phyloP scores from a whole-genome alignment of 148 eudicot genomes.

The Dianthus caryophyllus region DNA sequence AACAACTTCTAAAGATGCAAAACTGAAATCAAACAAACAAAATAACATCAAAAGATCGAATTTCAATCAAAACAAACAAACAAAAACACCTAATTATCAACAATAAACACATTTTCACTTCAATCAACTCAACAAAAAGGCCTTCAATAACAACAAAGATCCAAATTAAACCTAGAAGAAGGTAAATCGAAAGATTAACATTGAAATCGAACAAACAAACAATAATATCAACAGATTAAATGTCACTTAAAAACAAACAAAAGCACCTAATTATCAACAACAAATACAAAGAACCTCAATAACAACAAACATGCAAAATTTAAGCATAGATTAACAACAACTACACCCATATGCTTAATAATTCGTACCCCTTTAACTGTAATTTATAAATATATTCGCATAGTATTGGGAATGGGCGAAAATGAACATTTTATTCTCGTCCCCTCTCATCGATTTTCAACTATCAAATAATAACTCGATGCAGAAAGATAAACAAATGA shows the following conservation, averaged over 20 bases:
- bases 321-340: background rate
- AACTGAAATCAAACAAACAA: background rate
- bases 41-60: background rate
- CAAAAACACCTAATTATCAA: background rate
- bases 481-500: too few species aligned
- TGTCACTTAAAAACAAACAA: background rate
- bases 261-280: background rate
- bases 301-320: conserved; percentile 5
- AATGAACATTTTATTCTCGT: too few species aligned
- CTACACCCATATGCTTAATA: background rate
- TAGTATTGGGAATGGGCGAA: too few species aligned
- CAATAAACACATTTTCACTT: background rate
- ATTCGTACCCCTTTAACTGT: too few species aligned
- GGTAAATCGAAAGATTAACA: background rate
- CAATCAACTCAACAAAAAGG: conserved; percentile 4
- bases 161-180: too few species aligned
- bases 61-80: background rate
- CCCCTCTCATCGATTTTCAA: too few species aligned
- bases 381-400: too few species aligned
- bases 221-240: background rate
- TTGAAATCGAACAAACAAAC: background rate
- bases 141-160: too few species aligned
- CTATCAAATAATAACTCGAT: too few species aligned
- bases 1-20: background rate
- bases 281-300: background rate